Evolutionary conservation across 2,329 filamentous ascomycete species (phyloP).

Genomic region (Pyrenophora tritici-repentis): DNA sequence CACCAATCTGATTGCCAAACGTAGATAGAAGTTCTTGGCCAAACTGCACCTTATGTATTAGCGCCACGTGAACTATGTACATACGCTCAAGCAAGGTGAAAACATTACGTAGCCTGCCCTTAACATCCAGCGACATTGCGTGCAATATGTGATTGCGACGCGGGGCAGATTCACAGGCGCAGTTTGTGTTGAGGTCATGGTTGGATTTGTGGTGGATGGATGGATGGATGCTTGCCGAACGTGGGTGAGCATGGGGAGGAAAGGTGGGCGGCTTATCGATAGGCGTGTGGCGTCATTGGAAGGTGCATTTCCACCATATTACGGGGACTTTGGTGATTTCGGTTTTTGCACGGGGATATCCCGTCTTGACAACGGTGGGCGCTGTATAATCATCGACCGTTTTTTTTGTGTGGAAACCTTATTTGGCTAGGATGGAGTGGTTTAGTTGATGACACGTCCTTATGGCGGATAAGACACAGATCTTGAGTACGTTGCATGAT

Average conservation of each 20-base stretch:
- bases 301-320: neutral
- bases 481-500: too few relatives aligned
- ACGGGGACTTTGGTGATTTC: neutral
- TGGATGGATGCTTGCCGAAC: neutral
- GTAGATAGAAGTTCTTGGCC: slow-evolving; percentile 95
- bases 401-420: too few relatives aligned
- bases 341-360: neutral
- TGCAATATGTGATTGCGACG: slow-evolving; percentile 89
- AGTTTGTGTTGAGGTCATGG: slow-evolving; percentile 32
- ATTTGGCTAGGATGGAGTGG: too few relatives aligned
- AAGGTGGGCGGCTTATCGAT: slow-evolving; percentile 16
- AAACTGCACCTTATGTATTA: slow-evolving; percentile 61
- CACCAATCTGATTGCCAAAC: slow-evolving; percentile 80
- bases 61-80: neutral
- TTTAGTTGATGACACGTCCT: too few relatives aligned
- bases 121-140: slow-evolving; percentile 91
- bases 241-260: too few relatives aligned
- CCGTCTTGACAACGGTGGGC: too few relatives aligned
- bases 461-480: too few relatives aligned
- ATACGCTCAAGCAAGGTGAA: neutral
- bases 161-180: slow-evolving; percentile 62
- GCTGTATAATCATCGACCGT: too few relatives aligned
- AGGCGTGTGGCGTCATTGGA: slow-evolving; percentile 7
- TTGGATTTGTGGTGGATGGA: neutral
- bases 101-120: slow-evolving; percentile 76